Conservation (phyloP, 2,329 filamentous ascomycete genomes). For the Fusarium denticulatum region DNA sequence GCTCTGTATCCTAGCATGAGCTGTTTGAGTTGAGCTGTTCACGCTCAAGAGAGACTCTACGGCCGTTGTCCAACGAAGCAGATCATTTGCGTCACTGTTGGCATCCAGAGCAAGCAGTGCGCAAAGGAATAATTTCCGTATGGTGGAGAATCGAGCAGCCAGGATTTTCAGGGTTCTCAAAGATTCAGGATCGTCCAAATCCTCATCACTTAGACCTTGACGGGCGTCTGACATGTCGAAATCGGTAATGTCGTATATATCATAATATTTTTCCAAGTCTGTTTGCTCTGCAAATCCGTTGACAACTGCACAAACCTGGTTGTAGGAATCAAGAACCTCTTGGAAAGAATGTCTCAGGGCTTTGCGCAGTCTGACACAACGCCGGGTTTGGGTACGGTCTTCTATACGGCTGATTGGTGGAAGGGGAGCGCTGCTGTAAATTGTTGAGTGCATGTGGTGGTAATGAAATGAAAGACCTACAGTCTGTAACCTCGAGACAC, state of each 20-base stretch:
- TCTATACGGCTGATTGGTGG: constrained; percentile 94
- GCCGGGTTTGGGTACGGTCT: constrained; percentile 79
- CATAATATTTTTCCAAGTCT: constrained; percentile 91
- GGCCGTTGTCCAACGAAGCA: constrained; percentile 80
- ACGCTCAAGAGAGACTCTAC: constrained; percentile 78
- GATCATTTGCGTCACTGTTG: constrained; percentile 79
- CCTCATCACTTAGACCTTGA: constrained; percentile 70
- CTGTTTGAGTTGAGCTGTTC: constrained; percentile 67
- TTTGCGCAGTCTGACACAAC: constrained; percentile 82
- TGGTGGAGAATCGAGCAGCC: constrained; percentile 80
- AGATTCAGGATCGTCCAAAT: constrained; percentile 81
- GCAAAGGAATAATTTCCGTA: constrained; percentile 87
- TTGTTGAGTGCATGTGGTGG: neutral
- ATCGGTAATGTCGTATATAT: constrained; percentile 83
- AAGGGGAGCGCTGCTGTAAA: constrained; percentile 79
- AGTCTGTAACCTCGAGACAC: constrained; percentile 91
- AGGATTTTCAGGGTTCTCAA: constrained; percentile 82
- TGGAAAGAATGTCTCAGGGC: constrained; percentile 76
- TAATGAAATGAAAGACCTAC: constrained; percentile 56
- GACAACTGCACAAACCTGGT: constrained; percentile 74
- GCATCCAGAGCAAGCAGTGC: constrained; percentile 89
- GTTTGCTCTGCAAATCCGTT: constrained; percentile 79
- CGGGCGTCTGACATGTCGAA: constrained; percentile 78
- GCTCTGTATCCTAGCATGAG: constrained; percentile 72
- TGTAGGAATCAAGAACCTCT: constrained; percentile 76